Evolutionary conservation across 169 alveolate genomes (phyloP), one percentile per base, ranked within the genome.

Genomic region (Fabrea salina): DNA sequence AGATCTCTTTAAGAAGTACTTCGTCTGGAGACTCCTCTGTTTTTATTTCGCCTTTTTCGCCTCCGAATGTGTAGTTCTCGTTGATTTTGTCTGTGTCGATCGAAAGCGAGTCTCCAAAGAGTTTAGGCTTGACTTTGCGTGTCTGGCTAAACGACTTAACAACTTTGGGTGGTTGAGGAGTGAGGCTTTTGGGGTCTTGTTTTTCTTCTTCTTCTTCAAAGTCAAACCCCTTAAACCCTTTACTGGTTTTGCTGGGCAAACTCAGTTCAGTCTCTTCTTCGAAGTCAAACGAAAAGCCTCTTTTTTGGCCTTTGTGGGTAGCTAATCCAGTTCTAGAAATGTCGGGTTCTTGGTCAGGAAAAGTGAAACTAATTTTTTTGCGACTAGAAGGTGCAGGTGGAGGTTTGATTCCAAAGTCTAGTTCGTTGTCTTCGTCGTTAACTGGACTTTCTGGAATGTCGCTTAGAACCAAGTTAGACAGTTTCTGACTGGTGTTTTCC

Each of bases 51-150:
- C 71, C 80, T 27, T 72, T 27, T 40, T 72, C 80, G 13, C 80
- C 80, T 1, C 80, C 80, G n/a, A 16, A 50, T 25, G 43, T 11
- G 51, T 51, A 72, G 19, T 72, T 72, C 27, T 72, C 51, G 50
- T 72, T 72, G 49, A 72, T 51, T 8, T 7, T n/a, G 13, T 72
- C 80, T 27, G 80, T 44, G 51, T 72, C 70, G 8, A 72, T 72
- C 13, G 7, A 33, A 1, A 68, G 61, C 16, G n/a, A 30, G 1
- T 40, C 57, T n/a, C 44, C 8, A n/a, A n/a, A n/a, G 11, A 68
- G 4, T 16, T n/a, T n/a, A 25, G 25, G 25, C 0, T 13, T 19
- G 44, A 43, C 19, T 68, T 68, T 47, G 11, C 78, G 13, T 11
- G 66, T 43, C 35, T 68, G 78, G 66, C 78, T 68, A 30, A 68